Base-by-base conservation (phyloP, 1,284 basidiomycete species). In the Irpex sp. region DNA sequence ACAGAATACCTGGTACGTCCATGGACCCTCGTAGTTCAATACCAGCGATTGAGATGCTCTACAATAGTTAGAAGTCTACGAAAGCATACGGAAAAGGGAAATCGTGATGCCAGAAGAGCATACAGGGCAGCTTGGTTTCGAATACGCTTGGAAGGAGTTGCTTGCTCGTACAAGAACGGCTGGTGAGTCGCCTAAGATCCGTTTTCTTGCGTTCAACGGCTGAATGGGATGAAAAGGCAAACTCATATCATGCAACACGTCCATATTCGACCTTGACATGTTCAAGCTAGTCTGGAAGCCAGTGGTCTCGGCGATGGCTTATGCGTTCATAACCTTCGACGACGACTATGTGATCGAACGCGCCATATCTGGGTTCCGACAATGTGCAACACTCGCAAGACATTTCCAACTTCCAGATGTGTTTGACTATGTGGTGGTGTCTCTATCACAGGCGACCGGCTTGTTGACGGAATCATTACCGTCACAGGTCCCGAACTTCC, bases 71-170 rank as follows among this genome's bases (percentile, higher is more conserved):
- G 84, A 83, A 47, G 94, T 98, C 64, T 99, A 97, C 71, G 96
- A 98, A 67, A 94, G 92, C 3, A 97, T 99, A 71, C 88, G 93
- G 57, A 96, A 93, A 76, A 84, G 89, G 56, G 97, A 99, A 78
- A 98, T 99, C 66, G 86, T 99, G 58, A 93, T 99, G 88, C 97
- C 97, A 0, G 96, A 99, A 77, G 97, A 99, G 73, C 97, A 99
- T 72, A 92, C 89, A 4, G 97, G 97, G 1, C 94, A 96, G 75
- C 85, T 97, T 47, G 97, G 97, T 1, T 99, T 99, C 74, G 97
- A 99, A 71, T 98, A 97, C 73, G 94, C 97, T 5, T 99, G 97
- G 97, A 98, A 98, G 75, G 95, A 97, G 70, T 81, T 99, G 34
- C 83, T 98, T 58, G 79, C 89, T 57, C 86, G 96, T 44, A 89